Evolutionary conservation across 1,284 basidiomycete genomes (phyloP).

Genomic region (Porphyrellus sp.): DNA sequence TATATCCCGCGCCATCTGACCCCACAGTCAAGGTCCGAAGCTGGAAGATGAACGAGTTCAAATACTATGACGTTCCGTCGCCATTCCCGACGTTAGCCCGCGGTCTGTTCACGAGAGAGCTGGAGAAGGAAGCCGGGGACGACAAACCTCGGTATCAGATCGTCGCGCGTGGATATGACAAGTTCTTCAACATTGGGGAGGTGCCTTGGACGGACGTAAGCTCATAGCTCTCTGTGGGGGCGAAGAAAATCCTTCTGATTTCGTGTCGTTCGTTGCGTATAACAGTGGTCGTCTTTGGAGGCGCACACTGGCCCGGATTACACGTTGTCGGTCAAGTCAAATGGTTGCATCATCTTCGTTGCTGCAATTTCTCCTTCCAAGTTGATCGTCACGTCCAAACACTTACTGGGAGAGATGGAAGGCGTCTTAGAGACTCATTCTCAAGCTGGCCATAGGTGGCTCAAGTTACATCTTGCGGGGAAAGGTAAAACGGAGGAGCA

Average conservation of each 20-base stretch:
- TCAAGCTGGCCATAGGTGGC: constrained; percentile 79
- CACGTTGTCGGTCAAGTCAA: constrained; percentile 90
- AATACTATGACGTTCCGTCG: constrained; percentile 84
- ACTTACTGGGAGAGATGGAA: constrained; percentile 65
- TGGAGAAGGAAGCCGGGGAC: constrained; percentile 21
- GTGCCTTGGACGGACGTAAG: constrained; percentile 91
- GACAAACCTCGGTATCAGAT: constrained; percentile 57
- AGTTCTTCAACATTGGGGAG: constrained; percentile 98
- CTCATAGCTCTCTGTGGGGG: constrained; percentile 3
- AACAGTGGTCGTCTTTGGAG: constrained; percentile 77
- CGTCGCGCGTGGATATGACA: constrained; percentile 93
- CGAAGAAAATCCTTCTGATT: background rate
- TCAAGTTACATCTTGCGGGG: constrained; percentile 65
- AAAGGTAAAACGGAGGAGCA: constrained; percentile 70
- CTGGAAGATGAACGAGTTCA: constrained; percentile 97
- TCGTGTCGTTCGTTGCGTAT: background rate
- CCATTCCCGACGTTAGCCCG: constrained; percentile 90
- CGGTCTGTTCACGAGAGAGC: constrained; percentile 73
- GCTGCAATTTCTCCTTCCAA: constrained; percentile 76
- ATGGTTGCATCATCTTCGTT: constrained; percentile 98
- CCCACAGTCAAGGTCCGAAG: constrained; percentile 59
- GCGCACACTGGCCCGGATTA: constrained; percentile 79
- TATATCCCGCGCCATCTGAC: constrained; percentile 54
- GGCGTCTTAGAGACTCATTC: constrained; percentile 60
- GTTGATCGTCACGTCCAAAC: constrained; percentile 90